These are phyloP conservation scores for Ehretia macrophylla DNA, from an alignment of 257 asterid species.

Conservation along the genomic window DNA sequence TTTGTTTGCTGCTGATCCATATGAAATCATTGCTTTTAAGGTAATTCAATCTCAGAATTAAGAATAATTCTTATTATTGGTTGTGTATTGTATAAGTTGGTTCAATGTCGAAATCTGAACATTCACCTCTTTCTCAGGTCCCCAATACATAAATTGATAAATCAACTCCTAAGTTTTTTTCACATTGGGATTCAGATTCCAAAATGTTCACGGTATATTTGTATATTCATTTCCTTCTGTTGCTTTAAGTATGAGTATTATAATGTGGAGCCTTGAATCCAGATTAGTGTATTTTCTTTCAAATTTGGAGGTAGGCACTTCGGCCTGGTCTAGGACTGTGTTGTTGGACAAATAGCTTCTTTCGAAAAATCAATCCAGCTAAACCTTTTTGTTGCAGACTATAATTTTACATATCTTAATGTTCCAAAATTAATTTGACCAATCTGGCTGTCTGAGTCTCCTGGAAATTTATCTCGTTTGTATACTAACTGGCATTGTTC, in stretches of 20 bases:
- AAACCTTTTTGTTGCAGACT: no score
- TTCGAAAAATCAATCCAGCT: no score
- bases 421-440: no score
- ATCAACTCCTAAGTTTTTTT: slow-evolving; percentile 94
- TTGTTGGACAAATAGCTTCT: no score
- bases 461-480: not conserved
- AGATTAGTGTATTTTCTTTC: no score
- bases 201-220: slow-evolving; percentile 86
- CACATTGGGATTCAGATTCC: slow-evolving; percentile 98
- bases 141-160: slow-evolving; percentile 93
- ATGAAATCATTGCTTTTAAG: slow-evolving; percentile 89
- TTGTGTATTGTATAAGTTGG: not conserved
- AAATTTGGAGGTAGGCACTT: no score
- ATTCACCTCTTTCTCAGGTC: slow-evolving; percentile 40
- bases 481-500: slow-evolving; percentile 8
- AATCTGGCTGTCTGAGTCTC: not conserved
- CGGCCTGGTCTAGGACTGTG: no score
- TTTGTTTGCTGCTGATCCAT: slow-evolving; percentile 94
- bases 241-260: not conserved
- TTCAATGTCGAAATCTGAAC: not conserved
- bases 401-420: no score
- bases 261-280: not conserved
- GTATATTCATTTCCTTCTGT: slow-evolving; percentile 4
- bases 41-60: slow-evolving; percentile 27
- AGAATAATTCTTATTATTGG: not conserved